Evolutionary conservation across 1,139 yeast genomes (phyloP).

Genomic region (Blastobotrys petasosporus): DNA sequence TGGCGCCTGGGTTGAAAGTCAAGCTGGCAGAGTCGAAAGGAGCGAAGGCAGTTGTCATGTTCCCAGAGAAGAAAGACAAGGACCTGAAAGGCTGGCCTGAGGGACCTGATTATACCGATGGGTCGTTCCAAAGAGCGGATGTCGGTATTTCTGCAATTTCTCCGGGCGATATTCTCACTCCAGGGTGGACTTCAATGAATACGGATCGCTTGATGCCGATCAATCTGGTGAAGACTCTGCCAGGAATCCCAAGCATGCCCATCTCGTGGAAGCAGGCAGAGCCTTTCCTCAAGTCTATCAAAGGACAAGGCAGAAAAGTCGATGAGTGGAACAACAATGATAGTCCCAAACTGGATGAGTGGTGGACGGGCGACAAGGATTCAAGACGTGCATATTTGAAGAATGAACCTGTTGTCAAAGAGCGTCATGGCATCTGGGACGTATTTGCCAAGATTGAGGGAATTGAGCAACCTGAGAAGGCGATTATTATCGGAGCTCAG

Average conservation of each 20-base stretch:
- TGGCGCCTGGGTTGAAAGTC: constrained; percentile 48
- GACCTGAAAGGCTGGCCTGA: constrained; percentile 29
- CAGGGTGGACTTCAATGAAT: constrained; percentile 62
- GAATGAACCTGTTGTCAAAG: constrained; percentile 46
- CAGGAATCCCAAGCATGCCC: constrained; percentile 72
- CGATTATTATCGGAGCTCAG: constrained; percentile 75
- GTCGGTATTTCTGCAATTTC: constrained; percentile 60
- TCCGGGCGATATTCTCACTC: constrained; percentile 76
- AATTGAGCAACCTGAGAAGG: constrained; percentile 68
- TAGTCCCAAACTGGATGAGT: constrained; percentile 18
- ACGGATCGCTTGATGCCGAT: constrained; percentile 34
- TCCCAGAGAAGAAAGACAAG: constrained; percentile 35
- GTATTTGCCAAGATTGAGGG: constrained; percentile 76
- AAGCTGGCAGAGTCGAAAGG: constrained; percentile 47
- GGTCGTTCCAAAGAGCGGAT: constrained; percentile 54
- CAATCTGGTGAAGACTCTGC: constrained; percentile 49
- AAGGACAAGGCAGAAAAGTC: constrained; percentile 43
- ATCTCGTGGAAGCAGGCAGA: constrained; percentile 66
- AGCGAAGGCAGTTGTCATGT: constrained; percentile 52
- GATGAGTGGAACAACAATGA: constrained; percentile 30
- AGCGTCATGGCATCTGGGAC: constrained; percentile 71
- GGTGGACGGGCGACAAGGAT: constrained; percentile 42
- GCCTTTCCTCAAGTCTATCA: constrained; percentile 43
- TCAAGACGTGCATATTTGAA: constrained; percentile 37
- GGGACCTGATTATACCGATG: constrained; percentile 35